These are phyloP conservation scores for Tephrocybe rancida DNA, from an alignment of 768 basidiomycete genomes.

Conservation along the genomic window DNA sequence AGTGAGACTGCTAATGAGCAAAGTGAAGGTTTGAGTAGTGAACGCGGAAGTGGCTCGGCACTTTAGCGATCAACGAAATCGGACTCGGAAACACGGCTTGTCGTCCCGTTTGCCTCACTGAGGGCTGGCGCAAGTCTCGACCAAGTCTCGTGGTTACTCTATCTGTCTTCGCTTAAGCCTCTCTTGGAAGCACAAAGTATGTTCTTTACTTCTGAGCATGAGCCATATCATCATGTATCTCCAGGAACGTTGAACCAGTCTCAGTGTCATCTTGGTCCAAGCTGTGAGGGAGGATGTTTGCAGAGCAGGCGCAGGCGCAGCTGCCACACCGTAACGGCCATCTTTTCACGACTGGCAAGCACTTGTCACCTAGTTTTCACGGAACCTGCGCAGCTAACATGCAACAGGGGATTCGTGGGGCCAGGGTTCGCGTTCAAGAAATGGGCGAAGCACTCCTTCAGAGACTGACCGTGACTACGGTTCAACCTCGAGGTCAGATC, in stretches of 20 bases:
- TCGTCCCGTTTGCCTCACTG: constrained; percentile 9
- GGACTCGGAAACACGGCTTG: constrained; percentile 12
- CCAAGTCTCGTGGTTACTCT: not conserved
- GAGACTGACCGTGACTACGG: constrained; percentile 55
- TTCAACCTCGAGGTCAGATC: constrained; percentile 51
- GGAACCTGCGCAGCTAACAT: not conserved
- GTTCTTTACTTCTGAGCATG: not conserved
- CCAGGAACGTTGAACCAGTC: constrained; percentile 1
- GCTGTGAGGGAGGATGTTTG: constrained; percentile 13
- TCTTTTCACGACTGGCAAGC: constrained; percentile 28
- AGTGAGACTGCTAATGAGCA: not conserved
- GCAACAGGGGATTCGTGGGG: constrained; percentile 37
- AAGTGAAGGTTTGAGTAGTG: not conserved
- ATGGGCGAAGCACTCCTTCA: constrained; percentile 46
- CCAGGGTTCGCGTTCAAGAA: constrained; percentile 20
- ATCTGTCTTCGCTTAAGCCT: not conserved
- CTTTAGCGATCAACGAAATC: constrained; percentile 7
- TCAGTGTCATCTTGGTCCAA: not conserved
- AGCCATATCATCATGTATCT: not conserved
- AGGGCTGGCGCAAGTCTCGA: not conserved
- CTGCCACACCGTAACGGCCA: constrained; percentile 22
- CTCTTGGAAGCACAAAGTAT: not conserved
- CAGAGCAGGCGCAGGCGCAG: constrained; percentile 16
- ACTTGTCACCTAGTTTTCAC: not conserved
- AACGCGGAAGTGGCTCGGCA: constrained; percentile 3